Conservation (phyloP, 2,329 filamentous ascomycete genomes). For the Arachnomyces sp. region DNA sequence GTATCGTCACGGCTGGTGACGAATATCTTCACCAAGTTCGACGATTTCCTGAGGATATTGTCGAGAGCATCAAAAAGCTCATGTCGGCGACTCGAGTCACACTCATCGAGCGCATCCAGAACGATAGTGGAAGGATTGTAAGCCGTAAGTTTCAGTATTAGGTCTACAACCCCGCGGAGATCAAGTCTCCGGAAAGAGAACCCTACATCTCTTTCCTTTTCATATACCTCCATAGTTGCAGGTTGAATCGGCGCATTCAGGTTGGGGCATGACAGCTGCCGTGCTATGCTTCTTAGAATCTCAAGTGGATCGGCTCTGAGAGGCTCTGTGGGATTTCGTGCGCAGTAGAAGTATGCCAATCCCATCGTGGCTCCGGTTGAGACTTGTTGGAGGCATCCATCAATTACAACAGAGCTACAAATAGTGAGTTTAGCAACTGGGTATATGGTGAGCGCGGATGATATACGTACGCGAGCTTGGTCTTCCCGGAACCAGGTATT, state of each 20-base stretch:
- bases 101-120: slow-evolving; percentile 30
- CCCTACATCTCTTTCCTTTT: slow-evolving; percentile 9
- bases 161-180: slow-evolving; percentile 8
- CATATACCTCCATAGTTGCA: slow-evolving; percentile 4
- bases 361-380: slow-evolving; percentile 1
- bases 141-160: slow-evolving; percentile 17
- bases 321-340: slow-evolving; percentile 16
- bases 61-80: slow-evolving; percentile 21
- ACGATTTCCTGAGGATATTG: slow-evolving; percentile 17
- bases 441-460: slow-evolving; percentile 1
- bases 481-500: slow-evolving; percentile 16
- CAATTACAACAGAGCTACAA: slow-evolving; percentile 10
- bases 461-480: slow-evolving; percentile 9
- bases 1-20: slow-evolving; percentile 27
- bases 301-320: slow-evolving; percentile 14
- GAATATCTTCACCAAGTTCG: slow-evolving; percentile 26
- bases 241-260: slow-evolving; percentile 5
- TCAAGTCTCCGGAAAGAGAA: slow-evolving; percentile 8
- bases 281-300: slow-evolving; percentile 16
- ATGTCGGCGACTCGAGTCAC: slow-evolving; percentile 15
- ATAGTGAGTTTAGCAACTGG: background rate
- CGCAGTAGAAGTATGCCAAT: slow-evolving; percentile 22
- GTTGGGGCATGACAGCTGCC: slow-evolving; percentile 15
- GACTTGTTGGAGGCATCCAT: background rate
- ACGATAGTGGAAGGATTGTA: slow-evolving; percentile 21